Base-by-base conservation (phyloP, 2,329 filamentous ascomycete species). In the Cladobotryum protrusum region DNA sequence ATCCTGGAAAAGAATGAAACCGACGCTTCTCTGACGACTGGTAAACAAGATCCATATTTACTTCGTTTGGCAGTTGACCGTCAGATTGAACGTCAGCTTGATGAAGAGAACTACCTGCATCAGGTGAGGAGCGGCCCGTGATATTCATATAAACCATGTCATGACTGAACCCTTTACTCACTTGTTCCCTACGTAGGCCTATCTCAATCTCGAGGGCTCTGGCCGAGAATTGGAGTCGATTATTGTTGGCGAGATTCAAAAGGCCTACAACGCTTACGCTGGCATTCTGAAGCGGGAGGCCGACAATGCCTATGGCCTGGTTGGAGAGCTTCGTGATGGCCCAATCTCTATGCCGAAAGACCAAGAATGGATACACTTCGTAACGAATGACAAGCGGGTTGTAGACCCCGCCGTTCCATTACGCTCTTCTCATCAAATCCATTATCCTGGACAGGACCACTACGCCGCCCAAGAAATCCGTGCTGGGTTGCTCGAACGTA, bases 41-140 rank as follows among this genome's bases (percentile, higher is more conserved):
- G 91, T 55, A 96, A 93, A 69, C 87, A 89, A 53, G 93, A 97
- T 64, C 93, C 93, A 1, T 97, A 92, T 64, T 79, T 99, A 20
- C 76, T 97, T 49, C 86, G 87, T 52, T 72, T 97, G 44, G 82
- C 82, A 17, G 92, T 96, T 6, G 93, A 99, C 64, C 83, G 87
- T 49, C 90, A 96, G 67, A 78, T 99, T 24, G 91, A 96, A 68
- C 86, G 83, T 61, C 93, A 97, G 68, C 83, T 99, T 49, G 88
- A 96, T 58, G 93, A 99, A 67, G 93, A 99, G 65, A 97, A 97
- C 64, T 99, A 99, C 62, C 72, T 99, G 15, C 93, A 97, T 64
- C 81, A 91, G 70, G 89, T 91, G 71, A 68, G 81, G n/a, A 44
- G 42, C 42, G 7, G 7, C 19, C 19, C n/a, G 6, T 9, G 24